Evolutionary conservation across 2,329 filamentous ascomycete species (phyloP), one percentile per base, ranked within the genome.

Genomic region (Colletotrichum trifolii): DNA sequence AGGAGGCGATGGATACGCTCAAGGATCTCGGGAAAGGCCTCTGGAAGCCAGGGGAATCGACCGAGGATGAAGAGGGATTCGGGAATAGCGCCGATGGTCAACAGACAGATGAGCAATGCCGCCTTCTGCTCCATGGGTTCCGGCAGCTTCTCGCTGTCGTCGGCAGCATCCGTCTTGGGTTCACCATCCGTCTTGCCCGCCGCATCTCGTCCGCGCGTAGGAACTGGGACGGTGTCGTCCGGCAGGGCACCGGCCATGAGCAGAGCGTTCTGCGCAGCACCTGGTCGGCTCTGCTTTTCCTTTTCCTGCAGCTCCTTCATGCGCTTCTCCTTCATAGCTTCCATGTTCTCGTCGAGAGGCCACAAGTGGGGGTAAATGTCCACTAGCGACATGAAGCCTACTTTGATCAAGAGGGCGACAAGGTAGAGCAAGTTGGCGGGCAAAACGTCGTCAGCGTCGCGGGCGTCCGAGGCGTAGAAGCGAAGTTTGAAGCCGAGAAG

Each of bases 401-500:
- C 92, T 79, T 99, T 99, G 79, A 99, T 94, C 36, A 99, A 86
- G 39, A 98, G 85, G 1, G 96, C 94, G 0, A 94, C 91, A 15
- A 99, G 86, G 70, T 96, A 97, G 36, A 98, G 93, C 3, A 99
- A 84, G 71, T 99, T 99, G 43, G 96, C 92, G 0, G 96, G 96
- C 2, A 98, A 83, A 3, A 89, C 84, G 72, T 98, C 96, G 1
- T 86, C 82, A 58, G 89, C 85, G 65, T 92, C 88, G 60, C 95
- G 88, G 40, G 91, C 89, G 35, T 89, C 83, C 0, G 93, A 96
- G 45, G 93, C 91, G 74, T 99, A 99, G 77, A 97, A 99, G 12
- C 93, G 92, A 54, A 99, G 86, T 78, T 99, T 99, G 84, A 99
- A 99, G 4, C 96, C 96, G 12, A 99, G 88, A 4, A 99, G 85